A percentile compares a stretch with the other conserved stretches of the same genome.
These are phyloP conservation scores for Trichosporon faecale DNA, from an alignment of 1,284 basidiomycete species.

Conservation along the genomic window DNA sequence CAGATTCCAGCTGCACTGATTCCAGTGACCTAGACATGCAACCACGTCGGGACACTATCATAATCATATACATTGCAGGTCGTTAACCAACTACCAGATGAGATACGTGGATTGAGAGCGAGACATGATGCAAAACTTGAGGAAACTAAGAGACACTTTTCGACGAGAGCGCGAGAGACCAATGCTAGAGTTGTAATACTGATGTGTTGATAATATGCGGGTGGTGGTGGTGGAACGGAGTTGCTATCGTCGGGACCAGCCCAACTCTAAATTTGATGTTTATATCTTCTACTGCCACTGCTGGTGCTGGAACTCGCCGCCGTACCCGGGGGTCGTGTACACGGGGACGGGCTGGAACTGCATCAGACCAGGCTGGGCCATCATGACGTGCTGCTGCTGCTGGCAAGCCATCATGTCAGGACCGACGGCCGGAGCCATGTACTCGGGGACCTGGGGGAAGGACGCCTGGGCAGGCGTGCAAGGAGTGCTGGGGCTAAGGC, in stretches of 20 bases:
- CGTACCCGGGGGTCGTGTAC: slow-evolving; percentile 9
- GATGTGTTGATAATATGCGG: not conserved
- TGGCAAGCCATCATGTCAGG: slow-evolving; percentile 15
- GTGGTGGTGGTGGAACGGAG: not conserved
- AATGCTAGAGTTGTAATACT: slow-evolving; percentile 6
- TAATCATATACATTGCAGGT: slow-evolving; percentile 19
- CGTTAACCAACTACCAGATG: slow-evolving; percentile 9
- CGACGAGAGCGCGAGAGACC: not conserved
- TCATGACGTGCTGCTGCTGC: slow-evolving; percentile 12
- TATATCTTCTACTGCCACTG: slow-evolving; percentile 20
- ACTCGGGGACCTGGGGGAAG: slow-evolving; percentile 15
- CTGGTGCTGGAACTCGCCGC: slow-evolving; percentile 18
- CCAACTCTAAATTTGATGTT: not conserved
- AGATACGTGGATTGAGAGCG: slow-evolving; percentile 15
- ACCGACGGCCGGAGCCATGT: slow-evolving; percentile 4
- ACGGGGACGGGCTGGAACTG: slow-evolving; percentile 15
- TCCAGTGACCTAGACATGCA: not conserved
- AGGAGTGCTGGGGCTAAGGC: slow-evolving; percentile 17
- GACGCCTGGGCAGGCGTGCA: slow-evolving; percentile 22
- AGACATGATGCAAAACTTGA: slow-evolving; percentile 7
- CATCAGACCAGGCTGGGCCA: slow-evolving; percentile 9
- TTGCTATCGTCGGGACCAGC: not conserved
- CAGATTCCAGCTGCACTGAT: not conserved
- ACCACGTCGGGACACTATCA: not conserved
- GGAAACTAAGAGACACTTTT: not conserved